Conservation (phyloP, 2,329 filamentous ascomycete species). For the Fusarium brevicatenulatum region DNA sequence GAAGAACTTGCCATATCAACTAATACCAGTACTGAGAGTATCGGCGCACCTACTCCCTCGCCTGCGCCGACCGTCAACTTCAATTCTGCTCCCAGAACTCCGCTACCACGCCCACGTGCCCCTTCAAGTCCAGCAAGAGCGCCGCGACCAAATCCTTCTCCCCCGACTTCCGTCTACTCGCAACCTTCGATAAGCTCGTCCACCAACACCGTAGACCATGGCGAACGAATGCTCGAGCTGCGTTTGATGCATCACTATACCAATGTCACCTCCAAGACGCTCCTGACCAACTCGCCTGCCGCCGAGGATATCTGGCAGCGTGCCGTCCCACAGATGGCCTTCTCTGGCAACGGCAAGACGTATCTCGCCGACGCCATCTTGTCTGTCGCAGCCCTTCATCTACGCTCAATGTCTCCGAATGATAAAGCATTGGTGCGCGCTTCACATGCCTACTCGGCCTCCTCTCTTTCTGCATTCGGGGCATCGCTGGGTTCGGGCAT, state of each 20-base stretch:
- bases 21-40: slow-evolving; percentile 46
- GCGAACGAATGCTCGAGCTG: slow-evolving; percentile 66
- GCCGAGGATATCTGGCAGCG: slow-evolving; percentile 69
- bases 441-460: slow-evolving; percentile 73
- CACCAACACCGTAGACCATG: slow-evolving; percentile 48
- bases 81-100: slow-evolving; percentile 37
- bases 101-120: slow-evolving; percentile 39
- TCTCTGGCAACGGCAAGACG: slow-evolving; percentile 64
- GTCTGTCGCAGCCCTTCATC: slow-evolving; percentile 71
- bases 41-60: slow-evolving; percentile 39
- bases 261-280: slow-evolving; percentile 67
- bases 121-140: slow-evolving; percentile 31
- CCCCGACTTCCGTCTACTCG: slow-evolving; percentile 50
- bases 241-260: slow-evolving; percentile 73
- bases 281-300: slow-evolving; percentile 62
- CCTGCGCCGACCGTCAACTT: slow-evolving; percentile 35
- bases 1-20: slow-evolving; percentile 56
- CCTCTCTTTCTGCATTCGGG: slow-evolving; percentile 70
- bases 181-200: slow-evolving; percentile 44
- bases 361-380: slow-evolving; percentile 72
- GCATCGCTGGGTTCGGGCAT: slow-evolving; percentile 66
- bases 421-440: slow-evolving; percentile 69
- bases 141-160: slow-evolving; percentile 40
- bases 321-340: slow-evolving; percentile 69
- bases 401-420: slow-evolving; percentile 66